Conservation (phyloP, 805 yeast species). For the Sungouiozyma intestinalis region DNA sequence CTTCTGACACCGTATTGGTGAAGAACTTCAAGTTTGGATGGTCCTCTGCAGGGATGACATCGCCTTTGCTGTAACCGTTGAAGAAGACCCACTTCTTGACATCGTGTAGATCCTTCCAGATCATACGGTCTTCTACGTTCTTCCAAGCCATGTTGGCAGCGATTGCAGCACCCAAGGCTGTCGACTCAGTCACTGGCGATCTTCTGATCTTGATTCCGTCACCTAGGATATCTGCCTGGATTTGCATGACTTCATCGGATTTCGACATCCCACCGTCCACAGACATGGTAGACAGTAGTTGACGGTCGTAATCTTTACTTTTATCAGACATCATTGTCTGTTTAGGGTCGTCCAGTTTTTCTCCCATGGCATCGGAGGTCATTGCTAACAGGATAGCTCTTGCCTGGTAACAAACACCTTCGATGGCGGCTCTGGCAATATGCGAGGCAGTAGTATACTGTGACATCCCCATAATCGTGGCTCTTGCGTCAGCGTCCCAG, state of each 20-base stretch:
- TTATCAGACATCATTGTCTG: conserved; percentile 3
- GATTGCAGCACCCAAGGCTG: conserved; percentile 93
- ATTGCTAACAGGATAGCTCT: conserved; percentile 83
- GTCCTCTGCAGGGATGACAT: conserved; percentile 10
- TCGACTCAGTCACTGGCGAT: conserved; percentile 78
- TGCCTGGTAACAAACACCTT: conserved; percentile 91
- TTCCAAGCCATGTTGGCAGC: conserved; percentile 70
- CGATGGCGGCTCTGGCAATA: conserved; percentile 88
- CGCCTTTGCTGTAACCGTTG: conserved; percentile 49
- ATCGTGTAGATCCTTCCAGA: conserved; percentile 72
- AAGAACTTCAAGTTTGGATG: conserved; percentile 28
- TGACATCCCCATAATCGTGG: conserved; percentile 86
- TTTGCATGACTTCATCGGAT: conserved; percentile 84
- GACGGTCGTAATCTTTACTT: conserved; percentile 31
- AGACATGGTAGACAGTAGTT: conserved; percentile 46
- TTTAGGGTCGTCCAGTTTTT: background rate
- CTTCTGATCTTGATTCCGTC: conserved; percentile 74
- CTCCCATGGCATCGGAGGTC: conserved; percentile 70
- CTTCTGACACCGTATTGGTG: conserved; percentile 38
- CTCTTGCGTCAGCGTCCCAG: conserved; percentile 90
- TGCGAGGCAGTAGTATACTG: conserved; percentile 88
- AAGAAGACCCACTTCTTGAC: conserved; percentile 84
- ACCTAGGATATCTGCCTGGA: conserved; percentile 86
- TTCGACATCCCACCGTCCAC: conserved; percentile 96
- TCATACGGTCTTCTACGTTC: conserved; percentile 41